Evolutionary conservation across 2,329 filamentous ascomycete species (phyloP).

Genomic region (Diaporthe capsici): DNA sequence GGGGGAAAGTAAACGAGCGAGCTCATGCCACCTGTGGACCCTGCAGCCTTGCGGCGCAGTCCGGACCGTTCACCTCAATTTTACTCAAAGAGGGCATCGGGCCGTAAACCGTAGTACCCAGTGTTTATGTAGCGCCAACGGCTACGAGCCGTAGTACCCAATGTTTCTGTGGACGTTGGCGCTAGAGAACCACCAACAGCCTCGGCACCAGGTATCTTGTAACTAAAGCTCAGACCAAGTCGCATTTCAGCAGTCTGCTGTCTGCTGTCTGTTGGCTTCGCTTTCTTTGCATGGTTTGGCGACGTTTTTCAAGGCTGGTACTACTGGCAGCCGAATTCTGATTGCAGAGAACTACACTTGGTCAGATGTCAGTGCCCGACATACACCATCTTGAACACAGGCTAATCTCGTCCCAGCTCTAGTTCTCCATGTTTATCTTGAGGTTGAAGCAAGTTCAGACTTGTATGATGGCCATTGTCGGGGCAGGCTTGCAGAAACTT

Average conservation of each 20-base stretch:
- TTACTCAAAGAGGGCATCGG: neutral
- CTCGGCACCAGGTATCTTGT: neutral
- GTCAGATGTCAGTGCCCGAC: too few relatives aligned
- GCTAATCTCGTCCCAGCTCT: neutral
- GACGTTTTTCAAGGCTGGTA: neutral
- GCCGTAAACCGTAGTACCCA: neutral
- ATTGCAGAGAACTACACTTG: neutral
- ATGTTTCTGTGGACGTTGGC: neutral
- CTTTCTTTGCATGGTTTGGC: neutral
- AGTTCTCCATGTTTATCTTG: too few relatives aligned
- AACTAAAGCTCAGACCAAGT: neutral
- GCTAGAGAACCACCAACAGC: neutral
- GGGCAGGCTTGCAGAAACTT: too few relatives aligned
- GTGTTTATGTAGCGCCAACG: neutral
- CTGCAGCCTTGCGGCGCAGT: neutral
- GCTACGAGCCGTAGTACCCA: neutral
- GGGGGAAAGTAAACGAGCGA: neutral
- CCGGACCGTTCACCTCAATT: neutral
- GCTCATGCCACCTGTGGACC: neutral
- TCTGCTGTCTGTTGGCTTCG: neutral
- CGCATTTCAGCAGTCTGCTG: neutral
- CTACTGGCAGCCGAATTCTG: neutral
- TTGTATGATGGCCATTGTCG: too few relatives aligned
- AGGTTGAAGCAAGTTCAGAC: too few relatives aligned
- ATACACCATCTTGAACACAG: neutral